Conservation (phyloP, 2,329 filamentous ascomycete species). For the Cladophialophora chaetospira region DNA sequence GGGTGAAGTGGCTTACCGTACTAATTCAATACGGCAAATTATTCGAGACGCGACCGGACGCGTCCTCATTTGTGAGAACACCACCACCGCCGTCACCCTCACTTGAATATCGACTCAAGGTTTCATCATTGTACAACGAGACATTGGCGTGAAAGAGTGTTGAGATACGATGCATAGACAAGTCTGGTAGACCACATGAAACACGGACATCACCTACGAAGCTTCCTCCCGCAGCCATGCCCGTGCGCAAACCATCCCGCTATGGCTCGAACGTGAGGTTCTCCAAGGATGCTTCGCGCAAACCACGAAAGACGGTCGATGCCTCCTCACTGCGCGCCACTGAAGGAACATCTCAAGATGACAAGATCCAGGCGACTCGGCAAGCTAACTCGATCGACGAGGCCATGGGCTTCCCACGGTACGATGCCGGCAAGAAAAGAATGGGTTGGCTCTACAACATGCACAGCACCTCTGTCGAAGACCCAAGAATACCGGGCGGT, state of each 20-base stretch:
- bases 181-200: background rate
- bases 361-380: slow-evolving; percentile 82
- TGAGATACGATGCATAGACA: background rate
- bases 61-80: background rate
- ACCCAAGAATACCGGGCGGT: slow-evolving; percentile 79
- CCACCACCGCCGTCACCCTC: background rate
- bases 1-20: background rate
- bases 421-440: slow-evolving; percentile 82
- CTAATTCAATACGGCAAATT: background rate
- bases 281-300: slow-evolving; percentile 40
- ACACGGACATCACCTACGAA: background rate
- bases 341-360: slow-evolving; percentile 88
- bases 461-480: slow-evolving; percentile 82
- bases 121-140: background rate
- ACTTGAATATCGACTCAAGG: background rate
- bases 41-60: slow-evolving; percentile 10
- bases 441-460: slow-evolving; percentile 95
- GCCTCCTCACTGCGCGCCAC: slow-evolving; percentile 70
- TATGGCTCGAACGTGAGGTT: slow-evolving; percentile 64
- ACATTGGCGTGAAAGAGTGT: no score
- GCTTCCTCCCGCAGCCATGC: slow-evolving; percentile 42
- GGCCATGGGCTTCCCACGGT: slow-evolving; percentile 88
- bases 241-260: slow-evolving; percentile 58
- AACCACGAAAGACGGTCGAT: slow-evolving; percentile 70
- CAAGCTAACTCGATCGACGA: slow-evolving; percentile 91